Percentiles rank a stretch among this genome's conserved stretches.
Evolutionary conservation across 345 rosid species (phyloP).

Genomic region (Alliaria petiolata): DNA sequence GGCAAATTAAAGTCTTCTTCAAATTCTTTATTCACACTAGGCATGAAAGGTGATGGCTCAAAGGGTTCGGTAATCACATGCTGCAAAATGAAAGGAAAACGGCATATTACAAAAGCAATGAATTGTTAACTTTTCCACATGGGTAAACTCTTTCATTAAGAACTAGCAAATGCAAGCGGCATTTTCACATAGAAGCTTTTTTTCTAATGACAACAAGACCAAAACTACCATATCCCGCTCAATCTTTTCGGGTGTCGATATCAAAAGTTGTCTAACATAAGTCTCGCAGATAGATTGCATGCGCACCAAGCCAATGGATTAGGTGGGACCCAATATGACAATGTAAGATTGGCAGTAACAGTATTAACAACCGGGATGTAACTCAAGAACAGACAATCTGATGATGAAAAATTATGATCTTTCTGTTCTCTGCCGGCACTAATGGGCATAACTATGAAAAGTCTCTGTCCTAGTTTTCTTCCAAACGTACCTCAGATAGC

Average conservation of each 20-base stretch:
- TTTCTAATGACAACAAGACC: neutral
- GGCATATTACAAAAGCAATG: constrained; percentile 17
- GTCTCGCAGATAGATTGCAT: neutral
- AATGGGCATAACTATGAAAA: neutral
- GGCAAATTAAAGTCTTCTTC: constrained; percentile 60
- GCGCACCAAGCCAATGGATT: neutral
- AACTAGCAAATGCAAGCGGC: neutral
- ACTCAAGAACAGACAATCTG: neutral
- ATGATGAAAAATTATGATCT: neutral
- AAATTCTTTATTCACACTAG: constrained; percentile 57
- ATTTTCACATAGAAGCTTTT: neutral
- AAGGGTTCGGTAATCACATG: constrained; percentile 88
- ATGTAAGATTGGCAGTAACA: neutral
- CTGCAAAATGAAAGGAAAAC: constrained; percentile 40
- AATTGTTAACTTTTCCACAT: constrained; percentile 2
- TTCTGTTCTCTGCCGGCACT: neutral
- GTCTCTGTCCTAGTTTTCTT: neutral
- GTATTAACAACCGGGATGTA: neutral
- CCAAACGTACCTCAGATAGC: constrained; percentile 69
- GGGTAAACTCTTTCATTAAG: neutral
- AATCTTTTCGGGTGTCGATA: neutral
- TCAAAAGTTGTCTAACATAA: neutral
- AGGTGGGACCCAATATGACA: constrained; percentile 3
- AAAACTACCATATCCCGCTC: constrained; percentile 1
- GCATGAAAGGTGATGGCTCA: constrained; percentile 87